A percentile compares a stretch with the other conserved stretches of the same genome.
Evolutionary conservation across 2,329 filamentous ascomycete genomes (phyloP).

Genomic region (Neofusicoccum ribis): DNA sequence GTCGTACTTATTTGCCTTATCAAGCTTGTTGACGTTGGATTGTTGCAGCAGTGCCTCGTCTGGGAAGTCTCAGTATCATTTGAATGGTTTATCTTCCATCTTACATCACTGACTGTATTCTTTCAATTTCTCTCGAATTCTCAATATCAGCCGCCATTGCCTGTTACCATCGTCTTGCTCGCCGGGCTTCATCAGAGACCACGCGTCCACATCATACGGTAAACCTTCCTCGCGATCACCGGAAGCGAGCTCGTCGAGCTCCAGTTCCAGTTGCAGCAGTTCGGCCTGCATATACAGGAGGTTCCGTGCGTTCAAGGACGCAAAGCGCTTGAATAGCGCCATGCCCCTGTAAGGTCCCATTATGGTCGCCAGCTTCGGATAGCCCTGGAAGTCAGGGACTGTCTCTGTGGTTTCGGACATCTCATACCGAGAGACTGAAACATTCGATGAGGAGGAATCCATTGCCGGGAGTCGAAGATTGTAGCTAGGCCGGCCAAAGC

Average conservation of each 20-base stretch:
- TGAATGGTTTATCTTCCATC: fast-evolving
- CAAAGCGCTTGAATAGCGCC: background rate
- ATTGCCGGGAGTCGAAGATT: too few species aligned
- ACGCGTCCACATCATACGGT: background rate
- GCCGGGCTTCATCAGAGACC: background rate
- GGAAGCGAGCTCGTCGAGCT: background rate
- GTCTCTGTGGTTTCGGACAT: too few species aligned
- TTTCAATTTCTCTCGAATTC: background rate
- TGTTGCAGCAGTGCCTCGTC: background rate
- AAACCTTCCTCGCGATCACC: background rate
- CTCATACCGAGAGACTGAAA: too few species aligned
- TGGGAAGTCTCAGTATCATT: background rate
- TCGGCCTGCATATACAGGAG: background rate
- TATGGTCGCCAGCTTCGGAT: background rate
- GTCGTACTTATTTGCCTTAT: background rate
- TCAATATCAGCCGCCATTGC: background rate
- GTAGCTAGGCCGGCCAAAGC: too few species aligned
- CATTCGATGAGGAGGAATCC: too few species aligned
- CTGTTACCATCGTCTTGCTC: background rate
- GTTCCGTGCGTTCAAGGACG: background rate
- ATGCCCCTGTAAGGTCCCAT: background rate
- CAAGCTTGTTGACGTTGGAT: background rate
- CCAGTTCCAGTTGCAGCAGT: background rate
- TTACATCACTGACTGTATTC: background rate
- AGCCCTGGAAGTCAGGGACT: background rate